A percentile compares a stretch with the other conserved stretches of the same genome.
Conservation (phyloP, 192 early-diverging fungal genomes). For the Allomyces macrogynus region DNA sequence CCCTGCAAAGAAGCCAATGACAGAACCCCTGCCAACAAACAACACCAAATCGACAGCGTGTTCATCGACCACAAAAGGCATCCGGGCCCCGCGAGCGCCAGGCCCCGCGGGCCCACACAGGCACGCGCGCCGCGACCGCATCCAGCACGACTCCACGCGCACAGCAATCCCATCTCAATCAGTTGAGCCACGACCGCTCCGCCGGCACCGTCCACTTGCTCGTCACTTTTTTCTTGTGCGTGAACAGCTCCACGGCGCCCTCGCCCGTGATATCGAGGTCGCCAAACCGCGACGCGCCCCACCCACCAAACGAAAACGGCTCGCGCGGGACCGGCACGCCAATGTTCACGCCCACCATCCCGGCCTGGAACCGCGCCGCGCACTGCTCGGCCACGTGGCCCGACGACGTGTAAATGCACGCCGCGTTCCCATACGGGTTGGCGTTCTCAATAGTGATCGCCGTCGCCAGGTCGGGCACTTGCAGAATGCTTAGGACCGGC, state of each 20-base stretch:
- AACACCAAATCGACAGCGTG: too few species aligned
- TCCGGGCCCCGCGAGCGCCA: too few species aligned
- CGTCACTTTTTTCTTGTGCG: conserved; percentile 46
- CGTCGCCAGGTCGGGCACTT: conserved; percentile 27
- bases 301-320: conserved; percentile 67
- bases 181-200: conserved; percentile 39
- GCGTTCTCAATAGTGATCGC: conserved; percentile 55
- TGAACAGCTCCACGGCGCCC: conserved; percentile 55
- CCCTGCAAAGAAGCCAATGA: too few species aligned
- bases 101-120: too few species aligned
- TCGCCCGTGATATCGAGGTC: conserved; percentile 52
- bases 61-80: too few species aligned
- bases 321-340: conserved; percentile 29
- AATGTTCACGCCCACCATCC: conserved; percentile 64
- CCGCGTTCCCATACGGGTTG: conserved; percentile 46
- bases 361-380: conserved; percentile 42
- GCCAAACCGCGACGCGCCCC: conserved; percentile 45
- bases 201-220: conserved; percentile 50
- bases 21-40: too few species aligned
- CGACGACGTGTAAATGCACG: conserved; percentile 43
- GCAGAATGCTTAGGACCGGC: conserved; percentile 47
- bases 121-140: too few species aligned
- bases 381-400: conserved; percentile 50
- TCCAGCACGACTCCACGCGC: too few species aligned
- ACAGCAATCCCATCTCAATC: background rate